Evolutionary conservation across 2,329 filamentous ascomycete genomes (phyloP).

Genomic region (Paraconiothyrium brasiliense): DNA sequence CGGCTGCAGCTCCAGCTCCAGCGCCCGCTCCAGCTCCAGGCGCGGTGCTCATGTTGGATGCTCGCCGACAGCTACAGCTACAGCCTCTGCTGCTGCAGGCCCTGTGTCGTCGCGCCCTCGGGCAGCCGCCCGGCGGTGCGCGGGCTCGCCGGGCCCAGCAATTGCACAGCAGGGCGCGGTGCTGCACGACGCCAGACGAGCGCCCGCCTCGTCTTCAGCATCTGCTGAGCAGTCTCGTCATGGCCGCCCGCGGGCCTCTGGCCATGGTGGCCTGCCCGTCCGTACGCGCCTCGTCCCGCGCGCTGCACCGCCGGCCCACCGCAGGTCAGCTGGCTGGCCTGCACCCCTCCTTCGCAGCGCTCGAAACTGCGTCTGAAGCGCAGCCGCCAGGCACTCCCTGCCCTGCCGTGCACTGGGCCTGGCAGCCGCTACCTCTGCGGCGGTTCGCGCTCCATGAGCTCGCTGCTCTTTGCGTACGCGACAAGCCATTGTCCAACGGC

Average conservation of each 20-base stretch:
- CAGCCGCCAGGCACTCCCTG: constrained; percentile 4
- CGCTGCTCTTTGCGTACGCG: constrained; percentile 16
- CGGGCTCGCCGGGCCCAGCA: constrained; percentile 23
- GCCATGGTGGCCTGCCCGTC: neutral
- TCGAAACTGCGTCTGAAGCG: constrained; percentile 11
- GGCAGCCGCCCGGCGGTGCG: constrained; percentile 18
- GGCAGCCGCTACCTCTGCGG: constrained; percentile 6
- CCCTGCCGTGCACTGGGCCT: neutral
- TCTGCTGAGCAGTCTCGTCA: constrained; percentile 27
- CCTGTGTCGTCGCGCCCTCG: constrained; percentile 1
- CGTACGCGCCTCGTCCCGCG: constrained; percentile 1
- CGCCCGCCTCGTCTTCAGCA: constrained; percentile 17
- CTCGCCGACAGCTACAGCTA: too few species aligned
- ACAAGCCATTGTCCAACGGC: constrained; percentile 29
- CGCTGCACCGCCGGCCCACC: neutral
- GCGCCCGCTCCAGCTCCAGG: neutral
- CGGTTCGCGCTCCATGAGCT: neutral
- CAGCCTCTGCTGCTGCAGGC: neutral
- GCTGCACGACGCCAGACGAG: constrained; percentile 31
- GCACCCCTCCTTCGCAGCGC: constrained; percentile 24
- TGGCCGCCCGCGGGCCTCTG: neutral
- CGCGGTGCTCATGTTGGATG: neutral
- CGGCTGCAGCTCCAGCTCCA: neutral
- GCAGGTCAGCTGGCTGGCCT: constrained; percentile 29
- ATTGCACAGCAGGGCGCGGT: constrained; percentile 31